Conservation (phyloP, 176 grass and related monocot genomes). For the Echinochloa phyllopogon region DNA sequence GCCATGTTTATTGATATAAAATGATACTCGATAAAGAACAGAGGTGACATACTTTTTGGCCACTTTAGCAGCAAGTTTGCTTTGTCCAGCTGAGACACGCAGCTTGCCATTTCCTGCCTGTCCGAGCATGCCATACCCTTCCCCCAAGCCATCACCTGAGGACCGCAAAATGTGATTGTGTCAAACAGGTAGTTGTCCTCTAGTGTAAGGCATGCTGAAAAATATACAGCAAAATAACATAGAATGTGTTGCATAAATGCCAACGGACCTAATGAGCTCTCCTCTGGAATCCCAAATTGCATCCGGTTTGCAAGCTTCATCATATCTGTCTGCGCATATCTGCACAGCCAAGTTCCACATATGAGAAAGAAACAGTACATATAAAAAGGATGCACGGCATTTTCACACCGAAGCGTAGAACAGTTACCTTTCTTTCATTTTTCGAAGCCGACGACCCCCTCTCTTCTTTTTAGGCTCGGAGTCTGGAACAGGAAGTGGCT, state of each 20-base stretch:
- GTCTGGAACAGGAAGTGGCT: conserved; percentile 88
- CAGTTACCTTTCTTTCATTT: conserved; percentile 92
- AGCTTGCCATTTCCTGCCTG: conserved; percentile 90
- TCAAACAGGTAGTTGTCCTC: conserved; percentile 6
- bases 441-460: conserved; percentile 68
- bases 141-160: conserved; percentile 87
- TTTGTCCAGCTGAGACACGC: conserved; percentile 74
- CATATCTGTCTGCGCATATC: conserved; percentile 88
- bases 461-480: conserved; percentile 86
- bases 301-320: conserved; percentile 91
- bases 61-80: conserved; percentile 64
- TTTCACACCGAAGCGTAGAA: not conserved
- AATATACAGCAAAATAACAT: not conserved
- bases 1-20: not conserved
- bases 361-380: conserved; percentile 15
- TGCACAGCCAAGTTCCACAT: conserved; percentile 36
- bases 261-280: conserved; percentile 86
- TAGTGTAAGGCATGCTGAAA: conserved; percentile 1
- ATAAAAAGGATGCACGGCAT: not conserved
- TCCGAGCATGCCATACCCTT: conserved; percentile 94
- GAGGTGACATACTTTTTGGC: conserved; percentile 71
- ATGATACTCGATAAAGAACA: conserved; percentile 35
- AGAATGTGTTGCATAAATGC: not conserved
- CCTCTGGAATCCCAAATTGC: conserved; percentile 87
- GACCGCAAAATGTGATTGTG: conserved; percentile 23